phyloP scores from a whole-genome alignment of 1,284 basidiomycete species.

The Gymnopus androsaceus region DNA sequence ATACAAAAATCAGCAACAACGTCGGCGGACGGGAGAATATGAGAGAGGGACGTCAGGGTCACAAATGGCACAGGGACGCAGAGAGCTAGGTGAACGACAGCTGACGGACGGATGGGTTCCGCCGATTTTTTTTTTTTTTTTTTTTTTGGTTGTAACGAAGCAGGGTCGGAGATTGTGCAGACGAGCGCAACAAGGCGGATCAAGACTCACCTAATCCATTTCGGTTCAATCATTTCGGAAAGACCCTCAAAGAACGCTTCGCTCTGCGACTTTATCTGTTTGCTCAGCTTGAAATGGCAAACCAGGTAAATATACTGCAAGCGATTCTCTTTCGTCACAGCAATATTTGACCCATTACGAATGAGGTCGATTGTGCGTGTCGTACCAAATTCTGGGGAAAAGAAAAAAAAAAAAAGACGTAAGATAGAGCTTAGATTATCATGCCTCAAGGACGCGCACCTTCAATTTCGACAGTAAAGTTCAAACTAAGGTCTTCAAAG shows the following conservation, averaged over 20 bases:
- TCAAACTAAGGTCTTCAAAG: constrained; percentile 89
- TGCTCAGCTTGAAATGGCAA: constrained; percentile 86
- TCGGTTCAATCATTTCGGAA: constrained; percentile 85
- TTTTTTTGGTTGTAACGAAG: too few species aligned
- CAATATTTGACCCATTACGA: constrained; percentile 79
- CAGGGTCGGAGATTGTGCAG: background rate
- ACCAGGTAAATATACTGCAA: constrained; percentile 91
- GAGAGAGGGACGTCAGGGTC: background rate
- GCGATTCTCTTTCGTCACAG: constrained; percentile 89
- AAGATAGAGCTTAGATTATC: too few species aligned
- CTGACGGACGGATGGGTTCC: too few species aligned
- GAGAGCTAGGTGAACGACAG: too few species aligned
- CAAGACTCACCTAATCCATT: constrained; percentile 75
- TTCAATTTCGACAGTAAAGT: constrained; percentile 88
- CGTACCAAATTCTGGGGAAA: constrained; percentile 81
- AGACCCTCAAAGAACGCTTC: constrained; percentile 85
- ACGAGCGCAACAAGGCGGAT: constrained; percentile 3
- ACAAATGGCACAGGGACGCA: background rate
- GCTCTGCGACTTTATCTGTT: constrained; percentile 87
- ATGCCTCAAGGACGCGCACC: too few species aligned
- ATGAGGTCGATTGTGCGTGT: constrained; percentile 81
- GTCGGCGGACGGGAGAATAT: background rate
- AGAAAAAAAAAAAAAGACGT: too few species aligned
- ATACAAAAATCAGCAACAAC: constrained; percentile 7
- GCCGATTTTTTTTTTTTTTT: too few species aligned